Percentiles rank a stretch among this genome's conserved stretches.
Conservation (phyloP, 2,329 filamentous ascomycete genomes). For the Colletotrichum sp. region DNA sequence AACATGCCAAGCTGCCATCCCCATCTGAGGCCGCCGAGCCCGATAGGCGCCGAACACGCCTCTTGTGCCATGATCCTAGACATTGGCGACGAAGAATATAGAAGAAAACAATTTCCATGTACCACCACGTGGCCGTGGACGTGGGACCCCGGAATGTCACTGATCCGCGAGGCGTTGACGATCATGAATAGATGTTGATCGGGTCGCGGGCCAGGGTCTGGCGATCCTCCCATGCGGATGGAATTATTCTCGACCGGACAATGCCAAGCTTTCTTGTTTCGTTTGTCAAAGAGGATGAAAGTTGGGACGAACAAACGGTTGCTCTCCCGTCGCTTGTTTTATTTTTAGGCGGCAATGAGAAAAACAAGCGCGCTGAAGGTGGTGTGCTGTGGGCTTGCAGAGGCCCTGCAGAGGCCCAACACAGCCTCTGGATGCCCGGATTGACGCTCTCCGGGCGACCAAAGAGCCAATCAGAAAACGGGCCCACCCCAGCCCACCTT, state of each 20-base stretch:
- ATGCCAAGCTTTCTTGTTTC: background rate
- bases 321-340: constrained; percentile 3
- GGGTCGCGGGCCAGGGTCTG: background rate
- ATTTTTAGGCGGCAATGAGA: constrained; percentile 12
- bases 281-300: background rate
- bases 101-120: background rate
- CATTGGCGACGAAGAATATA: background rate
- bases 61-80: background rate
- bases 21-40: background rate
- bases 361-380: constrained; percentile 10
- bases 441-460: background rate
- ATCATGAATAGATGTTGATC: background rate
- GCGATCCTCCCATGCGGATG: background rate
- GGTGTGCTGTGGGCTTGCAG: background rate
- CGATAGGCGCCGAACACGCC: background rate
- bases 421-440: background rate
- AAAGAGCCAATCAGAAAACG: background rate
- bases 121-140: background rate
- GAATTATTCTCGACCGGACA: background rate
- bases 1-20: background rate
- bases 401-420: background rate
- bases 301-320: background rate
- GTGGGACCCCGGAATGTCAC: background rate
- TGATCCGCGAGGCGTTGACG: constrained; percentile 15
- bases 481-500: background rate